phyloP scores from a whole-genome alignment of 768 basidiomycete species.

The Tulasnella sp. region DNA sequence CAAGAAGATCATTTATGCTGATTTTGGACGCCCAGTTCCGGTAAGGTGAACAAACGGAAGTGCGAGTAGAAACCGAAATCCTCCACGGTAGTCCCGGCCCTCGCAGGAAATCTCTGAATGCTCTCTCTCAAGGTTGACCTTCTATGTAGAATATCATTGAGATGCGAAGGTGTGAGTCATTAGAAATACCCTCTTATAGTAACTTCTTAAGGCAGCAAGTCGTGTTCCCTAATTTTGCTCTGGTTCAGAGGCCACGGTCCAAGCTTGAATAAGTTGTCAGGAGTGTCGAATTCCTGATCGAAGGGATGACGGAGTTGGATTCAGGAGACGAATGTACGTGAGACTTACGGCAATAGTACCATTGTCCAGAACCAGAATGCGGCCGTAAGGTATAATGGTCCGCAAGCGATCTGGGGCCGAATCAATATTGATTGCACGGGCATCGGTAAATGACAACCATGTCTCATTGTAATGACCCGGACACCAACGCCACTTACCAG shows the following conservation, averaged over 20 bases:
- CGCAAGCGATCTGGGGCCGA: slow-evolving; percentile 21
- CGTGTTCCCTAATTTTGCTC: slow-evolving; percentile 30
- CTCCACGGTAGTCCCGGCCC: too few relatives aligned
- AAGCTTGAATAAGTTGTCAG: slow-evolving; percentile 38
- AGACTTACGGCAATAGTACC: slow-evolving; percentile 35
- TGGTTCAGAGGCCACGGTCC: slow-evolving; percentile 34
- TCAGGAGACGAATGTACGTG: background rate
- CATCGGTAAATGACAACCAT: too few relatives aligned
- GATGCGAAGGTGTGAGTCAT: too few relatives aligned
- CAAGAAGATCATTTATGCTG: too few relatives aligned
- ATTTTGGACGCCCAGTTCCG: too few relatives aligned
- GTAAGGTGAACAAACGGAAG: too few relatives aligned
- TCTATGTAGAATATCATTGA: too few relatives aligned
- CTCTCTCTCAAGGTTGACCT: too few relatives aligned
- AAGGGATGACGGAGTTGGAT: background rate
- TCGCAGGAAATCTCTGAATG: too few relatives aligned
- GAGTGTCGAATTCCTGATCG: slow-evolving; percentile 45
- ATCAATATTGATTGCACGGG: too few relatives aligned
- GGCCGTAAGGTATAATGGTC: slow-evolving; percentile 34
- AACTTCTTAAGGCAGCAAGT: slow-evolving; percentile 25
- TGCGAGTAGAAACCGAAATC: too few relatives aligned
- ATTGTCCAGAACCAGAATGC: slow-evolving; percentile 54
- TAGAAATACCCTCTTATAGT: background rate
- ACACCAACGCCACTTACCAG: slow-evolving; percentile 47
- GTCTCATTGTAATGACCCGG: background rate